These are phyloP conservation scores for Acacia concinna DNA, from an alignment of 331 rosid species.

Conservation along the genomic window DNA sequence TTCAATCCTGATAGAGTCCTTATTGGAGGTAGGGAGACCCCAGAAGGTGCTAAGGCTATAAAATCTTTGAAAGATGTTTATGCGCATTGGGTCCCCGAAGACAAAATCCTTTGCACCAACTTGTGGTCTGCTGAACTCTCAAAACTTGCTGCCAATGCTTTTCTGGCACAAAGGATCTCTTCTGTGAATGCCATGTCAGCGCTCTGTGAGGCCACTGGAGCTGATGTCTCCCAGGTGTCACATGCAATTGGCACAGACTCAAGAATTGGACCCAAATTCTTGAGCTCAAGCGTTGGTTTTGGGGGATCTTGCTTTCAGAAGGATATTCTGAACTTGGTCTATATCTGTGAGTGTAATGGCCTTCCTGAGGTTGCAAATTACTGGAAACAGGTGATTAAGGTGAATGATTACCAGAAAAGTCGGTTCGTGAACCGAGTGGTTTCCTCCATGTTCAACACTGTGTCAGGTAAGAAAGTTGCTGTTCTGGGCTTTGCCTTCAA, in stretches of 20 bases:
- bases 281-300: constrained; percentile 69
- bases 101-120: constrained; percentile 62
- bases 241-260: constrained; percentile 63
- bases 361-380: constrained; percentile 70
- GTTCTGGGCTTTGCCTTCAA: constrained; percentile 52
- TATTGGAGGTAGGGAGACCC: constrained; percentile 72
- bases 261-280: constrained; percentile 62
- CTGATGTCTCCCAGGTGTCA: constrained; percentile 56
- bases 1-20: constrained; percentile 62
- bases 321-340: constrained; percentile 47
- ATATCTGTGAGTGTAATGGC: constrained; percentile 55
- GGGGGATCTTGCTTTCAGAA: constrained; percentile 69
- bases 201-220: constrained; percentile 60
- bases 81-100: constrained; percentile 62
- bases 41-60: constrained; percentile 60
- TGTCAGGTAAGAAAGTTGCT: constrained; percentile 56
- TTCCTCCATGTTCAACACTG: constrained; percentile 69
- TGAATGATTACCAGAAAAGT: constrained; percentile 63
- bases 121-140: constrained; percentile 73
- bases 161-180: constrained; percentile 61
- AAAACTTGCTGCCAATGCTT: constrained; percentile 73
- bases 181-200: constrained; percentile 55
- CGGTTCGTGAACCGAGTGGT: constrained; percentile 69
- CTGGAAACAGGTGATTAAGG: constrained; percentile 70
- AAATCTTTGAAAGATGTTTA: constrained; percentile 42